Evolutionary conservation across 2,329 filamentous ascomycete species (phyloP).

Genomic region (Leptographium lundbergii): DNA sequence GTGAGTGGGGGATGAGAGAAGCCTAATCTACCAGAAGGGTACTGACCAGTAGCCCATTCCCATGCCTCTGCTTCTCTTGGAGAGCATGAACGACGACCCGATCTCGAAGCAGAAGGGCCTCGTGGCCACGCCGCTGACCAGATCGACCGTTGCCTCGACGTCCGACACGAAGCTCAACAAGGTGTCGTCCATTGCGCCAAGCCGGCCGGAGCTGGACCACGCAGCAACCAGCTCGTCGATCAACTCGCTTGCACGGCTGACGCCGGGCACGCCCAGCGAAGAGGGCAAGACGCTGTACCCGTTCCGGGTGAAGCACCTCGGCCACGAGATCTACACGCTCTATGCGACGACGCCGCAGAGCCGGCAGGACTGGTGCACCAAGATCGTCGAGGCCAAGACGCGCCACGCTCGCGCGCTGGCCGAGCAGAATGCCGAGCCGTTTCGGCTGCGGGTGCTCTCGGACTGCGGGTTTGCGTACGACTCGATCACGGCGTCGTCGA

Average conservation of each 20-base stretch:
- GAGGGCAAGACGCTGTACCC: conserved; percentile 83
- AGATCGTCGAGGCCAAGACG: conserved; percentile 91
- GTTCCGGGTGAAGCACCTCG: conserved; percentile 90
- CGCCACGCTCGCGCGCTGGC: conserved; percentile 79
- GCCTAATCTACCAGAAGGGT: not conserved
- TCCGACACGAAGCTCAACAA: conserved; percentile 47
- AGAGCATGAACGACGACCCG: conserved; percentile 84
- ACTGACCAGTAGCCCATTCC: conserved; percentile 55
- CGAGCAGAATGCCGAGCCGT: conserved; percentile 90
- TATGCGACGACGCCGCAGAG: conserved; percentile 68
- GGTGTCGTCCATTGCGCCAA: conserved; percentile 35
- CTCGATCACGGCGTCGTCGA: conserved; percentile 42
- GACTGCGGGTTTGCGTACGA: conserved; percentile 86
- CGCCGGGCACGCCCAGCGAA: conserved; percentile 42
- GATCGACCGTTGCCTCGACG: conserved; percentile 44
- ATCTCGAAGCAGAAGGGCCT: conserved; percentile 74
- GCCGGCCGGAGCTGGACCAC: conserved; percentile 52
- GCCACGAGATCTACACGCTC: conserved; percentile 82
- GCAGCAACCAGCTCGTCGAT: conserved; percentile 55
- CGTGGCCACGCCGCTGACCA: conserved; percentile 40
- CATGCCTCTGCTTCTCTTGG: conserved; percentile 87
- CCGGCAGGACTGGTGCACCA: conserved; percentile 80
- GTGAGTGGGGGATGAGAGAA: conserved; percentile 38
- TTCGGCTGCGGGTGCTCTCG: conserved; percentile 80
- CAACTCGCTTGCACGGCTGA: conserved; percentile 35